Conservation (phyloP, 2,329 filamentous ascomycete species). For the Venturia aucupariae region DNA sequence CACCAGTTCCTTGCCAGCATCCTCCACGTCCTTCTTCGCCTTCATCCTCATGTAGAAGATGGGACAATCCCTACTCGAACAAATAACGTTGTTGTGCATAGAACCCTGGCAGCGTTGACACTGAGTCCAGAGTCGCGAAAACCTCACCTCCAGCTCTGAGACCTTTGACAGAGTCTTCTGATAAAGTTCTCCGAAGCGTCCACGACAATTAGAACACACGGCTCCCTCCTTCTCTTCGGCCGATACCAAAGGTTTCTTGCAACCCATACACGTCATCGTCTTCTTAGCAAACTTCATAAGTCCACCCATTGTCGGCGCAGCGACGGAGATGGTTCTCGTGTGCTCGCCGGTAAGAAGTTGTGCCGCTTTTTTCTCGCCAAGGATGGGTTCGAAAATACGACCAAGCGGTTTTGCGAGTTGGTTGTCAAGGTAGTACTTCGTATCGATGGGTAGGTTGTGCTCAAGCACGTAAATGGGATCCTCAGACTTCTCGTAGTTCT, state of each 20-base stretch:
- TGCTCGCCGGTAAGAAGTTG: constrained; percentile 85
- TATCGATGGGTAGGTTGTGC: constrained; percentile 96
- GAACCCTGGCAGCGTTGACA: constrained; percentile 96
- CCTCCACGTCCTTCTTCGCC: constrained; percentile 97
- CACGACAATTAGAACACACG: constrained; percentile 77
- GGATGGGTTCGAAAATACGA: constrained; percentile 94
- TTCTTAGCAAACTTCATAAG: constrained; percentile 99
- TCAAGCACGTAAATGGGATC: constrained; percentile 96
- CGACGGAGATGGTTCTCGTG: constrained; percentile 87
- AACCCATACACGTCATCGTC: constrained; percentile 96
- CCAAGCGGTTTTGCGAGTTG: constrained; percentile 90
- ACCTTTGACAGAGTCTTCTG: constrained; percentile 81
- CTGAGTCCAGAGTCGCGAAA: constrained; percentile 92
- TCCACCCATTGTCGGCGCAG: constrained; percentile 81
- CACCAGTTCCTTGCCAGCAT: constrained; percentile 79
- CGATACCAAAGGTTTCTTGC: constrained; percentile 85
- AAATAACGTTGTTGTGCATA: constrained; percentile 97
- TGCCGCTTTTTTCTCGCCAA: constrained; percentile 84
- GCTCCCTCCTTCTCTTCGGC: constrained; percentile 75
- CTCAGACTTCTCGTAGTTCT: constrained; percentile 95
- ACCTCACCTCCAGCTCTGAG: constrained; percentile 85
- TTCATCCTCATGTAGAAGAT: constrained; percentile 99
- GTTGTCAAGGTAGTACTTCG: constrained; percentile 97
- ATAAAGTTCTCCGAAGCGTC: constrained; percentile 84
- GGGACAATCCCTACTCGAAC: constrained; percentile 89